Conservation (phyloP, 1,284 basidiomycete genomes). For the Ustanciosporium gigantosporum region DNA sequence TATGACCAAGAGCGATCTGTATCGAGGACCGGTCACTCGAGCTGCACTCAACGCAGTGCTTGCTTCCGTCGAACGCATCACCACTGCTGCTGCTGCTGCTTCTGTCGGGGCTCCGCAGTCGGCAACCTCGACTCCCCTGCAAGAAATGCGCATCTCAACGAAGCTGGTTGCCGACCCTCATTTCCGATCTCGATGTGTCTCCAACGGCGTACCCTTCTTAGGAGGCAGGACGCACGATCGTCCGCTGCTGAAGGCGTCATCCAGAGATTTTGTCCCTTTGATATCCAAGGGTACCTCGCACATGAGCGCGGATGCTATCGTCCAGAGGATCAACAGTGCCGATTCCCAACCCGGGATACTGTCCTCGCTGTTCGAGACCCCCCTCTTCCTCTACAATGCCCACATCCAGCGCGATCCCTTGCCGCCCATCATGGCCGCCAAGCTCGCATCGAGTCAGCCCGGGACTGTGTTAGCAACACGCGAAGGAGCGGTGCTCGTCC, state of each 20-base stretch:
- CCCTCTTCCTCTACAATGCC: constrained; percentile 63
- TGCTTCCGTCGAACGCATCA: constrained; percentile 60
- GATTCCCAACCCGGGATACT: constrained; percentile 65
- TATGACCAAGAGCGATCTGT: constrained; percentile 63
- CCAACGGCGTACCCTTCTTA: constrained; percentile 56
- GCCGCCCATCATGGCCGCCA: constrained; percentile 20
- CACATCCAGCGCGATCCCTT: constrained; percentile 57
- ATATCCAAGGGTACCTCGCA: not conserved
- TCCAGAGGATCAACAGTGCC: constrained; percentile 61
- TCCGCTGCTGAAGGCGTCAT: constrained; percentile 61
- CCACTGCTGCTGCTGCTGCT: constrained; percentile 6
- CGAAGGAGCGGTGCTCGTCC: constrained; percentile 63
- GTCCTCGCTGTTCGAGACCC: constrained; percentile 53
- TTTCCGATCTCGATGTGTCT: constrained; percentile 51
- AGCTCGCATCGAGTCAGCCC: constrained; percentile 23
- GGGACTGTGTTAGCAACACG: constrained; percentile 62
- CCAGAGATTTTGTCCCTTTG: constrained; percentile 49
- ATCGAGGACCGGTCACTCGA: constrained; percentile 62
- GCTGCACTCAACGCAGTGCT: constrained; percentile 62
- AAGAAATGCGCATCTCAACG: constrained; percentile 5
- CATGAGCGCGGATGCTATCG: constrained; percentile 61
- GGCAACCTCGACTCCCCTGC: not conserved
- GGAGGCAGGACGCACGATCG: constrained; percentile 62
- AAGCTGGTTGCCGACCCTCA: constrained; percentile 11
- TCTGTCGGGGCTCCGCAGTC: not conserved